phyloP scores from a whole-genome alignment of 2,329 filamentous ascomycete species.

The Beauveria pseudobassiana region DNA sequence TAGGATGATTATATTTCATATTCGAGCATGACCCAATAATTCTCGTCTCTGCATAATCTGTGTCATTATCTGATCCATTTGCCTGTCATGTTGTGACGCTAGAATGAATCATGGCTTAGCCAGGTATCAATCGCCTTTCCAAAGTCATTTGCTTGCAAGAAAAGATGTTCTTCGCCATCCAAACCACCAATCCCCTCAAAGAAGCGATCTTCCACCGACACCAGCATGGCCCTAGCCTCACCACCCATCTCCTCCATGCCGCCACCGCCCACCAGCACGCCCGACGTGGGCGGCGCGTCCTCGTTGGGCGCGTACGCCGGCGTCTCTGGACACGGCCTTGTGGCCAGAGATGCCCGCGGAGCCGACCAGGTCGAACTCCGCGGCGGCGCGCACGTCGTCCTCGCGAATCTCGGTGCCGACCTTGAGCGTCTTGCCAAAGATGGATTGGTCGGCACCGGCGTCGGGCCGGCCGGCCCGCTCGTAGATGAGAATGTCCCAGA shows the following conservation, averaged over 20 bases:
- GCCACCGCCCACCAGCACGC: not conserved
- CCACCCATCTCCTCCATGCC: slow-evolving; percentile 2
- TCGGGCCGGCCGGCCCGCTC: slow-evolving; percentile 23
- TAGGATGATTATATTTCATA: too few species aligned
- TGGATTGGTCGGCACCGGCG: slow-evolving; percentile 17
- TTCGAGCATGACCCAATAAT: too few species aligned
- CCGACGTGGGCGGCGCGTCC: slow-evolving; percentile 6
- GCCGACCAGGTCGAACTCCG: slow-evolving; percentile 29
- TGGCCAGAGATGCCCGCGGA: slow-evolving; percentile 31
- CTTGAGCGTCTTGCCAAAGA: slow-evolving; percentile 16
- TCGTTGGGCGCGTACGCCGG: slow-evolving; percentile 28
- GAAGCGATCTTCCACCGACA: slow-evolving; percentile 15
- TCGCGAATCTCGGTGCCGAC: not conserved
- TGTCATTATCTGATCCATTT: not conserved
- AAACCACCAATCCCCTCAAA: slow-evolving; percentile 17
- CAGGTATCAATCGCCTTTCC: slow-evolving; percentile 28
- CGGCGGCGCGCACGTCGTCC: slow-evolving; percentile 15
- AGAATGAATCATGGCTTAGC: slow-evolving; percentile 18
- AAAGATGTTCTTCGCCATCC: slow-evolving; percentile 21
- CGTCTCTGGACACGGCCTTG: slow-evolving; percentile 27
- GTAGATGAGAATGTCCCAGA: slow-evolving; percentile 31
- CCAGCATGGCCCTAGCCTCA: not conserved
- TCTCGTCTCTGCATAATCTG: not conserved
- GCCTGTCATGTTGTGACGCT: not conserved
- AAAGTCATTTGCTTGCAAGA: slow-evolving; percentile 28